Percentiles rank a stretch among this genome's conserved stretches.
phyloP scores from a whole-genome alignment of 345 rosid genomes.

The Psidium guajava region DNA sequence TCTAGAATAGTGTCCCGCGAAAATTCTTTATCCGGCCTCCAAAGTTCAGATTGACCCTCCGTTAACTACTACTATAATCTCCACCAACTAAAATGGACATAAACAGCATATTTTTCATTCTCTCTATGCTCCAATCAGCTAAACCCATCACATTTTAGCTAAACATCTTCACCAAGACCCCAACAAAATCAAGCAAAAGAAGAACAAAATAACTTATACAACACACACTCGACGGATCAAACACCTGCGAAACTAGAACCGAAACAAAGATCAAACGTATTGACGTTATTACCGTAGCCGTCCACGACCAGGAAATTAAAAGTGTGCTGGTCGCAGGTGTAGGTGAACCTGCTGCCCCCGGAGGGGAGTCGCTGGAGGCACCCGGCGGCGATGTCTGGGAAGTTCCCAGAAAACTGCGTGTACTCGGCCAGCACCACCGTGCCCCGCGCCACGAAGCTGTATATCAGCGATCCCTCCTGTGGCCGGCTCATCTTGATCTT shows the following conservation, averaged over 20 bases:
- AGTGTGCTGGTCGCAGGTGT: background rate
- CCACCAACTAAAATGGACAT: background rate
- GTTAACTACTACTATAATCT: background rate
- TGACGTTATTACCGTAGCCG: background rate
- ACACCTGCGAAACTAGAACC: background rate
- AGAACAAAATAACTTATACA: background rate
- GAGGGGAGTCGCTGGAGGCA: constrained; percentile 7
- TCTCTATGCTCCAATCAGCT: background rate
- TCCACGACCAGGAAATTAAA: constrained; percentile 1
- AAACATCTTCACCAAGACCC: background rate
- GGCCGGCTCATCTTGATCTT: background rate
- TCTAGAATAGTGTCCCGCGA: background rate
- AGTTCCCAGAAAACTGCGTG: background rate
- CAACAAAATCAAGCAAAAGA: background rate
- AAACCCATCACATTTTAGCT: background rate
- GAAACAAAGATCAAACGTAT: background rate
- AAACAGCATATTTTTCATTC: background rate
- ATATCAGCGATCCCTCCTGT: background rate
- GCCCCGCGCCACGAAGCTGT: constrained; percentile 9
- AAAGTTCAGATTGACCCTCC: background rate
- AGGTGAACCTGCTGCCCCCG: background rate
- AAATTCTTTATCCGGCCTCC: background rate
- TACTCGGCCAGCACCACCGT: constrained; percentile 3
- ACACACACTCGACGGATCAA: too few species aligned
- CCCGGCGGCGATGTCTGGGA: background rate